Conservation (phyloP, 164 flowering plant species). For the Stephania yunnanensis region DNA sequence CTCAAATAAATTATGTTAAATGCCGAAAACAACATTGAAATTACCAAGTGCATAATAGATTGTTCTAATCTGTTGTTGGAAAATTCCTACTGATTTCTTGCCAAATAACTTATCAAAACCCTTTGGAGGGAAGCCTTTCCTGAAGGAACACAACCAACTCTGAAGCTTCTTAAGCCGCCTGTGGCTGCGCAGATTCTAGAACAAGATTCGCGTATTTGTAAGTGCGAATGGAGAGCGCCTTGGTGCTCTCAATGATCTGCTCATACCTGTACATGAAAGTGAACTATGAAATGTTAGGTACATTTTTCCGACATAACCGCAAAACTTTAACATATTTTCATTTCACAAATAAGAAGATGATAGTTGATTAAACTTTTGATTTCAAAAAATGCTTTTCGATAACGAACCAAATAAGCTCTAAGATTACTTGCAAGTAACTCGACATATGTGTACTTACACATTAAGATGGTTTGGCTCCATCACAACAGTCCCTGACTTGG, state of each 20-base stretch:
- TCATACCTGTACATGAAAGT: constrained; percentile 53
- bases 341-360: too few relatives aligned
- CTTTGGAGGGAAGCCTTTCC: neutral
- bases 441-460: constrained; percentile 51
- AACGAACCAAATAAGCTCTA: too few relatives aligned
- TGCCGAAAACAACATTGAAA: neutral
- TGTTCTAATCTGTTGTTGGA: neutral
- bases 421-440: too few relatives aligned
- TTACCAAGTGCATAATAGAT: neutral
- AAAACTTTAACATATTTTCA: neutral
- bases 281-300: neutral
- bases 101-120: neutral
- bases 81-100: neutral
- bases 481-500: constrained; percentile 68
- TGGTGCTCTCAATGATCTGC: constrained; percentile 87
- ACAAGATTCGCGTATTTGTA: constrained; percentile 65
- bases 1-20: neutral
- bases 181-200: constrained; percentile 53
- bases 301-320: neutral
- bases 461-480: constrained; percentile 80
- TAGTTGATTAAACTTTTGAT: too few relatives aligned
- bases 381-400: too few relatives aligned
- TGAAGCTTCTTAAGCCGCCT: constrained; percentile 40
- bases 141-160: neutral
- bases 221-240: constrained; percentile 71